Conservation (phyloP, 257 asterid genomes). For the Verbascum thapsus region DNA sequence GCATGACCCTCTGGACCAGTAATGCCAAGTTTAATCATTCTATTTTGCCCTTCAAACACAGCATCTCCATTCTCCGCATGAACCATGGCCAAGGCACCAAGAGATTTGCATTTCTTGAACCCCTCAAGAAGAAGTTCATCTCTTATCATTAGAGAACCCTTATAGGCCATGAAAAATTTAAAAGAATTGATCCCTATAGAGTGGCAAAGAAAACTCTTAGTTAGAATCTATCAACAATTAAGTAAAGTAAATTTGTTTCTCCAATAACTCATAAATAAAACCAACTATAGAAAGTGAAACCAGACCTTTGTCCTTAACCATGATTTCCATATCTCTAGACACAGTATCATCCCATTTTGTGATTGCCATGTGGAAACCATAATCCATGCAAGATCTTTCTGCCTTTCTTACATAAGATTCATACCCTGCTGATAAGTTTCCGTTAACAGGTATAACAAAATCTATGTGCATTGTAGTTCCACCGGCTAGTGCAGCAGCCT, state of each 20-base stretch:
- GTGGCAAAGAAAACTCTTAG: constrained; percentile 10
- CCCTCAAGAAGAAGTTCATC: constrained; percentile 92
- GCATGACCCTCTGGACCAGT: constrained; percentile 98
- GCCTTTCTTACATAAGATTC: constrained; percentile 79
- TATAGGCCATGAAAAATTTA: constrained; percentile 89
- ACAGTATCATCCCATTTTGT: constrained; percentile 95
- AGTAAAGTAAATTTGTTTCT: constrained; percentile 8
- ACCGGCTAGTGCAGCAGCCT: constrained; percentile 97
- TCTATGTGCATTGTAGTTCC: constrained; percentile 99
- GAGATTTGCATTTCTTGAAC: constrained; percentile 89
- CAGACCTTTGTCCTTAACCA: constrained; percentile 91
- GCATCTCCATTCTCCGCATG: constrained; percentile 99
- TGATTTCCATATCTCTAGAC: constrained; percentile 82
- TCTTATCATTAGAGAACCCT: constrained; percentile 87
- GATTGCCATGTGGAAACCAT: constrained; percentile 98
- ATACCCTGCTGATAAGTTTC: constrained; percentile 80
- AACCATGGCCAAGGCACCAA: constrained; percentile 97
- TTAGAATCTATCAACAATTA: constrained; percentile 22
- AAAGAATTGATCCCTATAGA: constrained; percentile 86
- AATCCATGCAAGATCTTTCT: constrained; percentile 86
- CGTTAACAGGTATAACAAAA: constrained; percentile 88
- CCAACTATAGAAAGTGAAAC: not conserved
- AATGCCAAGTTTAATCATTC: constrained; percentile 90
- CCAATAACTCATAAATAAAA: constrained; percentile 11
- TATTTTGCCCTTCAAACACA: constrained; percentile 86